Percentiles rank a stretch among this genome's conserved stretches.
Evolutionary conservation across 2,329 filamentous ascomycete genomes (phyloP).

Genomic region (Aspergillus caelatus): DNA sequence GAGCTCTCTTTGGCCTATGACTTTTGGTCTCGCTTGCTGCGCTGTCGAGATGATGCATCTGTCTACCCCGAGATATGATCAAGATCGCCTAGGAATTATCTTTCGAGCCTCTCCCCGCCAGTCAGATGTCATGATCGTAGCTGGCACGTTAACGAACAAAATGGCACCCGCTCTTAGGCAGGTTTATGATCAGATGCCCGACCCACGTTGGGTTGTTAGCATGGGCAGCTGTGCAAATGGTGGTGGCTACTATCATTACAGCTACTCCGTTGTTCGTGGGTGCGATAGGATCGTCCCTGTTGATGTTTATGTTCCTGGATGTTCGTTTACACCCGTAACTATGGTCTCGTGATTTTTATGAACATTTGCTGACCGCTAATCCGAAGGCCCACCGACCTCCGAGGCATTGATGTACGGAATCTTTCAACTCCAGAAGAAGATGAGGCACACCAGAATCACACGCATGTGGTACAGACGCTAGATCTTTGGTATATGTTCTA

Average conservation of each 20-base stretch:
- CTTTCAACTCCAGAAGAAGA: conserved; percentile 80
- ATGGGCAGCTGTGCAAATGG: conserved; percentile 88
- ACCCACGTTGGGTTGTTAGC: conserved; percentile 83
- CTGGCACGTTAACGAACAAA: conserved; percentile 92
- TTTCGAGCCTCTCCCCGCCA: conserved; percentile 87
- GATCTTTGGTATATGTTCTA: conserved; percentile 1
- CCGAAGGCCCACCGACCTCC: conserved; percentile 53
- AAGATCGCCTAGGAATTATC: conserved; percentile 86
- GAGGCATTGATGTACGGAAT: conserved; percentile 66
- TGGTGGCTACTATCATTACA: conserved; percentile 87
- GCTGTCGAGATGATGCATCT: conserved; percentile 95
- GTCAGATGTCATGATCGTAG: conserved; percentile 91
- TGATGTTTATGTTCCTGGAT: conserved; percentile 82
- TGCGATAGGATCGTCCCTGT: conserved; percentile 82
- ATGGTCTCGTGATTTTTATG: conserved; percentile 13
- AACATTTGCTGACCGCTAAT: conserved; percentile 10
- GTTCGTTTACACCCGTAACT: conserved; percentile 53
- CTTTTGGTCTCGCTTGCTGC: conserved; percentile 87
- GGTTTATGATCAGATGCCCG: conserved; percentile 95
- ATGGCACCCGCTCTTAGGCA: conserved; percentile 90
- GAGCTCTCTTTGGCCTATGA: conserved; percentile 89
- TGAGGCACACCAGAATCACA: conserved; percentile 62
- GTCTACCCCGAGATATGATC: conserved; percentile 86
- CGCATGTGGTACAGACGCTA: conserved; percentile 62
- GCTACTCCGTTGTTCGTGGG: conserved; percentile 75